Evolutionary conservation across 805 yeast species (phyloP).

Genomic region (Lipomyces spencermartinsiae): DNA sequence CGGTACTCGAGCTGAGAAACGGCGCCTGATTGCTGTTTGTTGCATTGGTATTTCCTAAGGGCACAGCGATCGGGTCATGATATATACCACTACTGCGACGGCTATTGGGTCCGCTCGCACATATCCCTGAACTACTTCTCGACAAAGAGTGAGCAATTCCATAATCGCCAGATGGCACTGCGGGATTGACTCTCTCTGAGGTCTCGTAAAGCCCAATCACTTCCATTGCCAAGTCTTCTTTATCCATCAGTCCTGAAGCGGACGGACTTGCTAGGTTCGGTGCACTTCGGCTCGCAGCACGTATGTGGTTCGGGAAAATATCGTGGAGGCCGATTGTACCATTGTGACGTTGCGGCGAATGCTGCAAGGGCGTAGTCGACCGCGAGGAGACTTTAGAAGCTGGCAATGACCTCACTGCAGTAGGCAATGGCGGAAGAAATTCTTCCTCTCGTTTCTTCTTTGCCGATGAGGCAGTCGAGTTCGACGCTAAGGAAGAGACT

Average conservation of each 20-base stretch:
- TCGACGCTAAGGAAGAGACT: neutral
- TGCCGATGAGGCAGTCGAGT: neutral
- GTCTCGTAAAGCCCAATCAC: slow-evolving; percentile 23
- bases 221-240: slow-evolving; percentile 18
- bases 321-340: neutral
- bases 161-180: neutral
- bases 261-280: slow-evolving; percentile 12
- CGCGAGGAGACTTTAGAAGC: neutral
- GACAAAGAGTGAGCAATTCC: neutral
- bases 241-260: slow-evolving; percentile 1
- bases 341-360: neutral
- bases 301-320: slow-evolving; percentile 14
- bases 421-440: neutral
- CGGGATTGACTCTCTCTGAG: neutral
- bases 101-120: neutral
- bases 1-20: slow-evolving; percentile 3
- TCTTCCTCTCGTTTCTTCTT: neutral
- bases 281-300: slow-evolving; percentile 14
- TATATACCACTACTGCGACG: slow-evolving; percentile 11
- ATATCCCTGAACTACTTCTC: neutral
- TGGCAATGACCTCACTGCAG: neutral
- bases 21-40: neutral
- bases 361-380: neutral
- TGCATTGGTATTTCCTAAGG: neutral
- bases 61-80: neutral